Evolutionary conservation across 2,329 filamentous ascomycete genomes (phyloP).

Genomic region (Diaporthe nobilis): DNA sequence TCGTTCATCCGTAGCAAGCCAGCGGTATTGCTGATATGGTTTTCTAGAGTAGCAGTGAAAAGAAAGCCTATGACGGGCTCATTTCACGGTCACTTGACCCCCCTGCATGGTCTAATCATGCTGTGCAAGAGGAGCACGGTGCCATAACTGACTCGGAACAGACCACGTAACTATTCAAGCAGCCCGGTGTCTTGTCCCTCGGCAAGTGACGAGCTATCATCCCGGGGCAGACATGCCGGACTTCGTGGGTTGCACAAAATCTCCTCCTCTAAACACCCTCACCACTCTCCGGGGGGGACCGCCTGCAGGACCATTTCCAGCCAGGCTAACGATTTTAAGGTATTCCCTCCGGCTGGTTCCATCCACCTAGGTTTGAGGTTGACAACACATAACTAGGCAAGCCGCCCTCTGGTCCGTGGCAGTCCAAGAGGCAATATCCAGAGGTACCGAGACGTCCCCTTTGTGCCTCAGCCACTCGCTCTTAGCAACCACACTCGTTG

Average conservation of each 20-base stretch:
- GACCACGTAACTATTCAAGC: background rate
- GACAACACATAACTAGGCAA: slow-evolving; percentile 15
- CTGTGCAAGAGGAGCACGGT: background rate
- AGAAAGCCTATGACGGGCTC: background rate
- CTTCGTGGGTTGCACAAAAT: background rate
- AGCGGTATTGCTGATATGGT: background rate
- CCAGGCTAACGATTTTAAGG: slow-evolving; percentile 17
- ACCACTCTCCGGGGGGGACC: background rate
- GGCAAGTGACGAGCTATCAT: background rate
- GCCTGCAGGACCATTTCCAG: background rate
- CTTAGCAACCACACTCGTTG: background rate
- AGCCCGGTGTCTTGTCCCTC: slow-evolving; percentile 4
- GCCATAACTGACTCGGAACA: background rate
- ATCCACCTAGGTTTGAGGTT: slow-evolving; percentile 9
- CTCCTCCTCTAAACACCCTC: background rate
- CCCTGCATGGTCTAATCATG: slow-evolving; percentile 2
- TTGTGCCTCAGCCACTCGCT: background rate
- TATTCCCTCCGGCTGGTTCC: background rate
- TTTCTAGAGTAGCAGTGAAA: background rate
- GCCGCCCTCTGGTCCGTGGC: background rate
- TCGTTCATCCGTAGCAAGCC: background rate
- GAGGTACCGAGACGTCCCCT: slow-evolving; percentile 4
- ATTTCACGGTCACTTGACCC: background rate
- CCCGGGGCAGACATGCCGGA: background rate
- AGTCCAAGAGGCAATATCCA: background rate